Evolutionary conservation across 805 yeast species (phyloP), one percentile per base, ranked within the genome.

Genomic region (Sugiyamaella mastotermitis): DNA sequence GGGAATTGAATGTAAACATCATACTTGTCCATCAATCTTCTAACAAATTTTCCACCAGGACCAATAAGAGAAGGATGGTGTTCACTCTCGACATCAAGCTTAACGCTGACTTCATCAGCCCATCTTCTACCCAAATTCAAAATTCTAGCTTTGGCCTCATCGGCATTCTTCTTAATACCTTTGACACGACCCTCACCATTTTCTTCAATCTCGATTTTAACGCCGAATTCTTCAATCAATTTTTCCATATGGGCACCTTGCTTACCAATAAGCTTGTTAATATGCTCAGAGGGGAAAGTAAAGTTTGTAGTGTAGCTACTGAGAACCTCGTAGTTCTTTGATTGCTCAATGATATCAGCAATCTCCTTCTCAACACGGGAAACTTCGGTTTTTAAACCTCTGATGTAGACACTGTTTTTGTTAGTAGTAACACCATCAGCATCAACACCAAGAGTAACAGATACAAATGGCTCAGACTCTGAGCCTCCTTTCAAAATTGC

Each of bases 231-330:
- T 7, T 82, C 84, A 46, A 82, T 72, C 43, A 86, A 59, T 35
- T 74, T 66, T 49, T 75, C 74, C 55, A 92, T 64, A 55, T 78
- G 76, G 30, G 84, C 65, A 40, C 99, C 98, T 44, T 76, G 83
- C 57, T 81, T 83, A 49, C 99, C 99, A 60, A 92, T 86, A 38
- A 94, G 69, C 62, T 92, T 78, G 20, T 92, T 72, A 43, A 90
- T 65, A 33, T 77, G 74, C 36, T 69, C 64, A 2, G 77, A 61
- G 45, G 96, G 94, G 56, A 86, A 78, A 21, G 66, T 68, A 37
- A 80, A 56, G 27, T 63, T 61, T 14, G 73, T 63, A 13, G 71
- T 55, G 49, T 64, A 70, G 31, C 68, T 65, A 40, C 66, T 60
- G 24, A 66, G 61, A 28, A 69, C 69, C 42, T 67, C 72, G 51